Evolutionary conservation across 495 filamentous ascomycete genomes (phyloP).

Genomic region (Aspergillus cristatus): DNA sequence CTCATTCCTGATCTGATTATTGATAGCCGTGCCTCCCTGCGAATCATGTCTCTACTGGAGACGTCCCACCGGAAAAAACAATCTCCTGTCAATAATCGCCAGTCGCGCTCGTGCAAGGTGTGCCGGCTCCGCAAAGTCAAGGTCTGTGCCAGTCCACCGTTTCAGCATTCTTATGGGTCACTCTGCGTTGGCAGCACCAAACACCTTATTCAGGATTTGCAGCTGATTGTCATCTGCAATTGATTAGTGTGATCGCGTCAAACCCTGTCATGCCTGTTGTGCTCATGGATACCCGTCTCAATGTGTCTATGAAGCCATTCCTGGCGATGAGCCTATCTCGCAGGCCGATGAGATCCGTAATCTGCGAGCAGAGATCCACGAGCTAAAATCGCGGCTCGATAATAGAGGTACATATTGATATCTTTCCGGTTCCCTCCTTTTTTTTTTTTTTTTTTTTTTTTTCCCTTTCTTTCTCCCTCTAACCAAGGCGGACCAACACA

Average conservation of each 20-base stretch:
- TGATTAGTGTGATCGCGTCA: slow-evolving; percentile 35
- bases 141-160: slow-evolving; percentile 19
- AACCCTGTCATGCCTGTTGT: slow-evolving; percentile 39
- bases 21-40: too few relatives aligned
- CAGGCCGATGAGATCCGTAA: slow-evolving; percentile 38
- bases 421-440: too few relatives aligned
- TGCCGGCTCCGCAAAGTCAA: slow-evolving; percentile 39
- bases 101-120: slow-evolving; percentile 37
- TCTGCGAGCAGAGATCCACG: slow-evolving; percentile 30
- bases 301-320: slow-evolving; percentile 30
- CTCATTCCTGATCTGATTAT: too few relatives aligned
- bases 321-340: slow-evolving; percentile 32
- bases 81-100: slow-evolving; percentile 19
- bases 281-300: slow-evolving; percentile 38
- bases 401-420: slow-evolving; percentile 18
- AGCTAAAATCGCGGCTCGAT: slow-evolving; percentile 22
- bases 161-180: too few relatives aligned
- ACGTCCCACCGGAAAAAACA: slow-evolving; percentile 7
- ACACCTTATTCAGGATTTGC: too few relatives aligned
- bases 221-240: too few relatives aligned
- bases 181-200: too few relatives aligned
- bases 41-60: too few relatives aligned
- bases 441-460: too few relatives aligned
- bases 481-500: too few relatives aligned
- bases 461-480: too few relatives aligned